Evolutionary conservation across 2,329 filamentous ascomycete genomes (phyloP).

Genomic region (Eurotiales sp.): DNA sequence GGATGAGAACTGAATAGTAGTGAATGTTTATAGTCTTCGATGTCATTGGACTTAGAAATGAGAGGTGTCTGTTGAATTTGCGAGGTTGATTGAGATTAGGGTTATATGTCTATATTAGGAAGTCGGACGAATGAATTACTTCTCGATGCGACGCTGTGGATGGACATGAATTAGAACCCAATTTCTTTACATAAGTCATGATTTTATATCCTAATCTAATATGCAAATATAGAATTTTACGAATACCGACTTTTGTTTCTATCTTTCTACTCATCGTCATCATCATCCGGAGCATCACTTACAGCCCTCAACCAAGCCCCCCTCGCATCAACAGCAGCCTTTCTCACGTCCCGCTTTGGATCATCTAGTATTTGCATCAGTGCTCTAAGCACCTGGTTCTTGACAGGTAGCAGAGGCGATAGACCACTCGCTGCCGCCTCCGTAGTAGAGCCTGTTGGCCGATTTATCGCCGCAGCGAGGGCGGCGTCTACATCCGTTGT

Average conservation of each 20-base stretch:
- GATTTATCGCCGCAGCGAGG: neutral
- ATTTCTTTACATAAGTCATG: no score
- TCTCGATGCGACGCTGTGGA: no score
- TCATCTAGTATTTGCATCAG: slow-evolving; percentile 58
- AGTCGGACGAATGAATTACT: no score
- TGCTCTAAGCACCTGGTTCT: slow-evolving; percentile 54
- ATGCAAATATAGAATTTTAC: neutral
- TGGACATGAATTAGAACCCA: no score
- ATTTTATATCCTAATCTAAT: neutral
- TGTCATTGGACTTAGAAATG: no score
- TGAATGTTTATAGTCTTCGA: no score
- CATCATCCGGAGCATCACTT: slow-evolving; percentile 57
- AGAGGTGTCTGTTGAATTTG: no score
- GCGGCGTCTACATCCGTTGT: slow-evolving; percentile 7
- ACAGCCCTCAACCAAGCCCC: slow-evolving; percentile 56
- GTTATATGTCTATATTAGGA: no score
- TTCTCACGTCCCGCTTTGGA: slow-evolving; percentile 58
- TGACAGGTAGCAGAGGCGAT: slow-evolving; percentile 53
- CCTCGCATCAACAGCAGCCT: slow-evolving; percentile 59
- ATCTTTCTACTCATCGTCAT: slow-evolving; percentile 37
- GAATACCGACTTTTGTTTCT: neutral
- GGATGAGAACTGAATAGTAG: no score
- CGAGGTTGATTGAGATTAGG: no score
- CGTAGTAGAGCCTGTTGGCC: slow-evolving; percentile 10
- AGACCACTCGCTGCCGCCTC: slow-evolving; percentile 21